phyloP scores from a whole-genome alignment of 1,284 basidiomycete species.

The Boletus hoseneyae region DNA sequence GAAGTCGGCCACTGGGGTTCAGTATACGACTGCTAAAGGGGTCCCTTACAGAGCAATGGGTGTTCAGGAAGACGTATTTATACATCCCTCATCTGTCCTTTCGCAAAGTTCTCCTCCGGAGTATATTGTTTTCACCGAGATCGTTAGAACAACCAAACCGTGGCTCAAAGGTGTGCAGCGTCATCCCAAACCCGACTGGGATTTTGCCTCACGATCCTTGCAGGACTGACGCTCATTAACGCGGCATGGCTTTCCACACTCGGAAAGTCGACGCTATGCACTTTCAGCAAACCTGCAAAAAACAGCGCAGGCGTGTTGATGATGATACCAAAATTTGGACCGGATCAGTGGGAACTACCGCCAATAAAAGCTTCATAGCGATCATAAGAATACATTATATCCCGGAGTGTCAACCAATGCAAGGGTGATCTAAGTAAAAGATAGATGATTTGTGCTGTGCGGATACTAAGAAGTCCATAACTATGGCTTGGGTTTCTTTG shows the following conservation, averaged over 20 bases:
- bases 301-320: constrained; percentile 62
- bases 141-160: constrained; percentile 69
- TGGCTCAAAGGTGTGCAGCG: constrained; percentile 74
- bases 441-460: background rate
- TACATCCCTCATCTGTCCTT: constrained; percentile 87
- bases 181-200: constrained; percentile 1
- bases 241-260: constrained; percentile 85
- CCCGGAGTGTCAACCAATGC: constrained; percentile 7
- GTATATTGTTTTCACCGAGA: constrained; percentile 83
- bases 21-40: constrained; percentile 73
- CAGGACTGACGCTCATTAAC: constrained; percentile 84
- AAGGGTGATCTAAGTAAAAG: constrained; percentile 6
- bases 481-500: constrained; percentile 36
- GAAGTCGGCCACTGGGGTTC: constrained; percentile 53
- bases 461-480: background rate
- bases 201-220: constrained; percentile 3
- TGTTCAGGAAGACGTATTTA: constrained; percentile 83
- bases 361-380: constrained; percentile 51
- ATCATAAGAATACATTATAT: constrained; percentile 21
- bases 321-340: constrained; percentile 81
- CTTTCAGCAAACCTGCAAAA: constrained; percentile 83
- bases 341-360: constrained; percentile 82
- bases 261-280: constrained; percentile 77
- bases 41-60: constrained; percentile 86
- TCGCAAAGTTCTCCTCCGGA: constrained; percentile 76